Evolutionary conservation across 176 grass and related monocot genomes (phyloP).

Genomic region (Phyllostachys edulis): DNA sequence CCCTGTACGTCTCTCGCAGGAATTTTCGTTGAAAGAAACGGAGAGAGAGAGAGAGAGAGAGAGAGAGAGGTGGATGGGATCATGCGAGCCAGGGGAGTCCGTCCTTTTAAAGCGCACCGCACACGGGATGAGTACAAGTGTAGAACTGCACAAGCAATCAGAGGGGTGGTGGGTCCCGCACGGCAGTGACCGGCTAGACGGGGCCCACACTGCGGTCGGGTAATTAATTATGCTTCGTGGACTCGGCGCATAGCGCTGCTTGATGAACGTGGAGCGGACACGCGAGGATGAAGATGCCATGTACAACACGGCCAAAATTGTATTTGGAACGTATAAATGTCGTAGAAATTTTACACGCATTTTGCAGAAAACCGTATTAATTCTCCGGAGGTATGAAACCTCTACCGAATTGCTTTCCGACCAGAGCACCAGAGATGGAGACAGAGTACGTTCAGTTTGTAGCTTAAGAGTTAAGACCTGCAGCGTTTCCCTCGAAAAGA

Average conservation of each 20-base stretch:
- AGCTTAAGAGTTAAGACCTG: neutral
- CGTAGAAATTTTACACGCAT: neutral
- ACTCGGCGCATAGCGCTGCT: neutral
- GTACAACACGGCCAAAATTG: neutral
- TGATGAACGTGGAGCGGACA: neutral
- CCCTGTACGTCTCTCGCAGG: neutral
- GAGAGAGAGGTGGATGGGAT: neutral
- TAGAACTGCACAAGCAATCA: slow-evolving; percentile 10
- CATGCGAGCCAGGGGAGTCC: neutral
- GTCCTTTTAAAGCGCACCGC: slow-evolving; percentile 47
- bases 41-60: neutral
- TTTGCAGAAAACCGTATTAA: neutral
- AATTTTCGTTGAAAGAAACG: neutral
- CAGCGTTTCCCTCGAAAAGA: neutral
- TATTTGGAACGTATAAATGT: neutral
- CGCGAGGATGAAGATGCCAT: neutral
- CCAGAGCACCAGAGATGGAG: neutral
- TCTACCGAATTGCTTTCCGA: neutral
- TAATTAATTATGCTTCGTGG: neutral
- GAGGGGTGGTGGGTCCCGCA: neutral
- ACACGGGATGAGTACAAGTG: neutral
- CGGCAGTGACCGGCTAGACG: neutral
- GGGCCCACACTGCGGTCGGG: neutral
- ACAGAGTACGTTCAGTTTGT: neutral
- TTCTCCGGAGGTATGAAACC: neutral